Evolutionary conservation across 192 early-diverging fungal species (phyloP).

Genomic region (Allomyces macrogynus): DNA sequence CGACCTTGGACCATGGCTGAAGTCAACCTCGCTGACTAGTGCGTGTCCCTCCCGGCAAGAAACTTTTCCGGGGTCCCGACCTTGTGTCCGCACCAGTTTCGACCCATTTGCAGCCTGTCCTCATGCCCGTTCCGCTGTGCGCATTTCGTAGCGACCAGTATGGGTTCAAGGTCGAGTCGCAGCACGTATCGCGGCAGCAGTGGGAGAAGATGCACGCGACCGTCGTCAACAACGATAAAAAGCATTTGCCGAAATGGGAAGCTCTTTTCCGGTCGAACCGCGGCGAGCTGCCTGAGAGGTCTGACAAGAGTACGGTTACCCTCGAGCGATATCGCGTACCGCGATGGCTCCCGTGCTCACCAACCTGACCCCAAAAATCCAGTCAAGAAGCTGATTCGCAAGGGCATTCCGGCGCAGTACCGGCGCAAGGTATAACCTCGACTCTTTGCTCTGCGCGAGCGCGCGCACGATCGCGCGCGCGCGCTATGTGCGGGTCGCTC

Average conservation of each 20-base stretch:
- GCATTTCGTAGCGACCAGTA: constrained; percentile 26
- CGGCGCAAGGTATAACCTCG: constrained; percentile 27
- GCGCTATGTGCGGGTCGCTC: constrained; percentile 1
- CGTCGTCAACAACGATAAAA: constrained; percentile 22
- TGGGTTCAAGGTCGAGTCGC: constrained; percentile 27
- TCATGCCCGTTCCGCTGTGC: no score
- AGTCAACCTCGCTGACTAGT: no score
- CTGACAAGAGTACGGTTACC: constrained; percentile 15
- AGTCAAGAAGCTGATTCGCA: constrained; percentile 51
- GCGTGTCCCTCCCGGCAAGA: no score
- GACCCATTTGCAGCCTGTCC: no score
- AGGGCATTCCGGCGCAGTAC: constrained; percentile 53
- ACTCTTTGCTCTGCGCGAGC: constrained; percentile 7
- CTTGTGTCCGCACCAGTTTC: no score
- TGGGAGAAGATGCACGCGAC: constrained; percentile 26
- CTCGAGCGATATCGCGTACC: background rate
- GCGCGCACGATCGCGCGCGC: background rate
- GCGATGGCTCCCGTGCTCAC: background rate
- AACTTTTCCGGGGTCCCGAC: no score
- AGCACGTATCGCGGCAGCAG: constrained; percentile 26
- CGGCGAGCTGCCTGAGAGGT: constrained; percentile 18
- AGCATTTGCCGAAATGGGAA: constrained; percentile 17
- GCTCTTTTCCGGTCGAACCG: constrained; percentile 20
- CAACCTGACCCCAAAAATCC: background rate
- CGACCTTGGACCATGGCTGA: no score